phyloP scores from a whole-genome alignment of 176 grass and related monocot genomes.

The Aegilops bicornis region DNA sequence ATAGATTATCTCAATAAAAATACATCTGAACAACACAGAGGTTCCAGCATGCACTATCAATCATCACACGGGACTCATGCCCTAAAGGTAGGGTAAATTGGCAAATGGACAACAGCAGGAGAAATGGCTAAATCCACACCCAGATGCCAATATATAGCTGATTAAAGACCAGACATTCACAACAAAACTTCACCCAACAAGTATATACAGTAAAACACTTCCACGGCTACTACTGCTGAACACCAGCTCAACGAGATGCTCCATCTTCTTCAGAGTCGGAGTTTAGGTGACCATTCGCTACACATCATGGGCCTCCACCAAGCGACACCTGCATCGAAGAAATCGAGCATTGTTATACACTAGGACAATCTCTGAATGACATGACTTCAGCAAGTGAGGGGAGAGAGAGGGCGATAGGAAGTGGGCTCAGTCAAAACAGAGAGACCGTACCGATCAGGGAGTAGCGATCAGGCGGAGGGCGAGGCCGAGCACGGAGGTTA shows the following conservation, averaged over 20 bases:
- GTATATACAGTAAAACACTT: neutral
- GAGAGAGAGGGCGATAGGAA: no score
- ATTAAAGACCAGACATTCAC: neutral
- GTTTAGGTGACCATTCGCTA: neutral
- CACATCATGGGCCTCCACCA: neutral
- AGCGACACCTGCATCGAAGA: conserved; percentile 13
- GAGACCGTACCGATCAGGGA: no score
- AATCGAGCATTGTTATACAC: neutral
- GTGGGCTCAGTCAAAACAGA: no score
- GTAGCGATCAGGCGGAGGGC: no score
- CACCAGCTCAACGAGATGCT: neutral
- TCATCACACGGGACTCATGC: neutral
- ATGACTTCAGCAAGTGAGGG: neutral
- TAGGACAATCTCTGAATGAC: neutral
- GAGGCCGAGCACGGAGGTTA: no score
- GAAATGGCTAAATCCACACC: neutral
- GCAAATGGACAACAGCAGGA: neutral
- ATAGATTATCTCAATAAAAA: neutral
- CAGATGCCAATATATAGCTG: neutral
- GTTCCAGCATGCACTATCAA: neutral
- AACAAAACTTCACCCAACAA: neutral
- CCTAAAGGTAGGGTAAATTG: neutral
- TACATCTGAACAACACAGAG: neutral
- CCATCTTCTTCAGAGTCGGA: neutral
- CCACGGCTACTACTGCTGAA: neutral